phyloP scores from a whole-genome alignment of 768 basidiomycete genomes.

The Lactarius quietus region DNA sequence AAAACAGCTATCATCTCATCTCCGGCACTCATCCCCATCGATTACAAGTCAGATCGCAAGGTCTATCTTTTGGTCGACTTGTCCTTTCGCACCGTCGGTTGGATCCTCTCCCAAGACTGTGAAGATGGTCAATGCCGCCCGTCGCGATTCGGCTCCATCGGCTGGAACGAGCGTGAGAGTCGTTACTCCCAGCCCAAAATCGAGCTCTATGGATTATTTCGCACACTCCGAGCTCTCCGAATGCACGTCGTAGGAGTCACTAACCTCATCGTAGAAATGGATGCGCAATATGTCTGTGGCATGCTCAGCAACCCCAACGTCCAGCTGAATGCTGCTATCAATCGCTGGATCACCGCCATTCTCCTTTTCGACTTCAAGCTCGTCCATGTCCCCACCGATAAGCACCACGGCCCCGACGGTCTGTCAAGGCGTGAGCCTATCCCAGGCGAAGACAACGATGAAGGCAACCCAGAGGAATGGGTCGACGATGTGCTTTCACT shows the following conservation, averaged over 20 bases:
- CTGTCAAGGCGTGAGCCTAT: slow-evolving; percentile 27
- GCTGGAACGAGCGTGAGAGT: not conserved
- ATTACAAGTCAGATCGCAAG: no score
- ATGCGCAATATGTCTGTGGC: slow-evolving; percentile 27
- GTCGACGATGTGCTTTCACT: not conserved
- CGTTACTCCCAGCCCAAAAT: slow-evolving; percentile 3
- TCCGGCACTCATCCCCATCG: no score
- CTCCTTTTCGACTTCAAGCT: slow-evolving; percentile 38
- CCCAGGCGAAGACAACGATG: not conserved
- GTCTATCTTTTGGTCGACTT: no score
- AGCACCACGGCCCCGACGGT: slow-evolving; percentile 32
- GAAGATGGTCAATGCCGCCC: no score
- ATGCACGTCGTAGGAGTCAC: not conserved
- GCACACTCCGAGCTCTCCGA: not conserved
- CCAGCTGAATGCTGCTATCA: slow-evolving; percentile 32
- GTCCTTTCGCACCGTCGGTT: no score
- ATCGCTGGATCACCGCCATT: slow-evolving; percentile 43
- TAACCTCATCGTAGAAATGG: slow-evolving; percentile 30
- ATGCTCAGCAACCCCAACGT: slow-evolving; percentile 8
- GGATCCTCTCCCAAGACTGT: no score
- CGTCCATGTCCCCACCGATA: slow-evolving; percentile 34
- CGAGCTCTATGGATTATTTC: not conserved
- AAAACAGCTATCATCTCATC: no score
- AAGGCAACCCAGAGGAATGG: not conserved
- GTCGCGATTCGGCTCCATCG: no score